Evolutionary conservation across 1,284 basidiomycete species (phyloP), one percentile per base, ranked within the genome.

Genomic region (Melampsora larici-populina): DNA sequence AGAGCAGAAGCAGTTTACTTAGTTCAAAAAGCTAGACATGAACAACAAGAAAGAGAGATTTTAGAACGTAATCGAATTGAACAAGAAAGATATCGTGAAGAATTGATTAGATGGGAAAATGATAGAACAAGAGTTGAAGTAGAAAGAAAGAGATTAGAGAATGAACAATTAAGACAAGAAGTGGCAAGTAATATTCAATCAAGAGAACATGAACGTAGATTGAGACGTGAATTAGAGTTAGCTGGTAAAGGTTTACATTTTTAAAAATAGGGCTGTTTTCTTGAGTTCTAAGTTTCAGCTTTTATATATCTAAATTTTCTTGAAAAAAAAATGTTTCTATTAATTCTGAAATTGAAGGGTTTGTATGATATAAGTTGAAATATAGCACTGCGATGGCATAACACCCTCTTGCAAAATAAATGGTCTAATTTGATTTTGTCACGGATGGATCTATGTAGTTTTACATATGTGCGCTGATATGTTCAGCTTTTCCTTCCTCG

Each of bases 21-120:
- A 36, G 58, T 70, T 11, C 66, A 77, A 46, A 60, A 70, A 68
- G 74, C 67, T 64, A 58, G 68, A 64, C 74, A 77, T 36, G 74
- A 77, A 40, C 76, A 78, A 46, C 67, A 65, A 11, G 67, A 71
- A 70, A 62, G 76, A 58, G 76, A 78, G 62, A 78, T 78, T 26
- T 26, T 64, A 13, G 62, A 78, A 24, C 69, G 76, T 33, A 78
- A 78, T 60, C 67, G 76, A 66, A 3, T 78, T 24, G 76, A 78
- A 33, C 76, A 78, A 60, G 69, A 78, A 24, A 24, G 62, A 5
- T 78, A 78, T 66, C 67, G 48, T 7, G 60, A 71, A 70, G 49
- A 49, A 51, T 66, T 78, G 26, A 48, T 67, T n/a, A 71, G 55
- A 26, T 71, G 60, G 60, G 76, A 78, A 60, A 65, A 70, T 7